Evolutionary conservation across 257 asterid species (phyloP).

Genomic region (Echium plantagineum): DNA sequence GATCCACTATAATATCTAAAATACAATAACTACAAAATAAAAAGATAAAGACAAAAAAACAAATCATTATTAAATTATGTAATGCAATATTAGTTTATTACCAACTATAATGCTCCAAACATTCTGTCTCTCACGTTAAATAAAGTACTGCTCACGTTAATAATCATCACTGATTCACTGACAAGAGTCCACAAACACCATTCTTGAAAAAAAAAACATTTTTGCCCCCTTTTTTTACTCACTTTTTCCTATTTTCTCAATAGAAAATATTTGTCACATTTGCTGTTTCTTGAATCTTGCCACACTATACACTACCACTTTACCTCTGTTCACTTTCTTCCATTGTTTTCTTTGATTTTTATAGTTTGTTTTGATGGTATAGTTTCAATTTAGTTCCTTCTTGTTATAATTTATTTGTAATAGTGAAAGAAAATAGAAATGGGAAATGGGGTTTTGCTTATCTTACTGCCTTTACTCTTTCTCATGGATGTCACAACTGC

Average conservation of each 20-base stretch:
- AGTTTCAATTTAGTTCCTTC: slow-evolving; percentile 11
- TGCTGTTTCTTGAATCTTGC: not conserved
- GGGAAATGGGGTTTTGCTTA: slow-evolving; percentile 27
- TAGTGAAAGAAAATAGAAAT: slow-evolving; percentile 25
- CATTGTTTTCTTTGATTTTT: slow-evolving; percentile 6
- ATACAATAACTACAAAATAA: too few species aligned
- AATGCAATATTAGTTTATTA: too few species aligned
- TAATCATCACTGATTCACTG: too few species aligned
- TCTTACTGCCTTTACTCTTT: slow-evolving; percentile 20
- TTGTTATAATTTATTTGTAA: slow-evolving; percentile 6
- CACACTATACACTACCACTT: slow-evolving; percentile 5
- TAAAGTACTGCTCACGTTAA: too few species aligned
- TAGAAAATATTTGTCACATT: not conserved
- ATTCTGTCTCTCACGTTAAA: not conserved
- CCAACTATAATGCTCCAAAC: not conserved
- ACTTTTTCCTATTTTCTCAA: not conserved
- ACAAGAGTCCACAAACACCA: too few species aligned
- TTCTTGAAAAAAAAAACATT: too few species aligned
- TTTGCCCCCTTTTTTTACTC: too few species aligned
- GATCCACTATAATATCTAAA: too few species aligned
- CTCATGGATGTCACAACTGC: slow-evolving; percentile 49
- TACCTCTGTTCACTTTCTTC: slow-evolving; percentile 5
- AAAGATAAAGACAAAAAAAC: too few species aligned
- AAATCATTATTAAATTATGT: too few species aligned
- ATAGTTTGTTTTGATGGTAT: too few species aligned